A percentile compares a stretch with the other conserved stretches of the same genome.
phyloP scores from a whole-genome alignment of 352 stramenopile species.

The Hyaloperonospora brassicae region DNA sequence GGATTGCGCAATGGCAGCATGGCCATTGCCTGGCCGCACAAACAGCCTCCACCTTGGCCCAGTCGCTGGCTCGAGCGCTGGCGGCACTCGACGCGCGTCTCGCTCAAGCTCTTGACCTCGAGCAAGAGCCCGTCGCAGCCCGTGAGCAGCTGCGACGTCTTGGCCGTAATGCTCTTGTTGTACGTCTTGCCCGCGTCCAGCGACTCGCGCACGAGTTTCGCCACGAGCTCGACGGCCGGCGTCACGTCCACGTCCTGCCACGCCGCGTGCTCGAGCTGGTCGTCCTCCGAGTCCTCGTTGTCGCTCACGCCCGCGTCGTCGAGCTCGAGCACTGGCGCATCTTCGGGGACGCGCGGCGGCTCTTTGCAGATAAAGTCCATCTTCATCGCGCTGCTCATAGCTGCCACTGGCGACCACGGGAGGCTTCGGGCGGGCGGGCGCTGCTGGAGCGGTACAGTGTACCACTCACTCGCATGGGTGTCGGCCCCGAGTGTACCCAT shows the following conservation, averaged over 20 bases:
- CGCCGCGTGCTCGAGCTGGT: constrained; percentile 61
- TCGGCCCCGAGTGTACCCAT: not conserved
- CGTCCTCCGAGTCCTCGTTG: constrained; percentile 78
- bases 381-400: constrained; percentile 74
- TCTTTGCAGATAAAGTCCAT: constrained; percentile 80
- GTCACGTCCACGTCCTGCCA: constrained; percentile 81
- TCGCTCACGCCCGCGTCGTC: constrained; percentile 58
- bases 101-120: constrained; percentile 65
- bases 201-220: constrained; percentile 47
- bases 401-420: not conserved
- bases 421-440: not conserved
- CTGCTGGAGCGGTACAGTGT: constrained; percentile 1
- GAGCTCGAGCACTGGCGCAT: constrained; percentile 3
- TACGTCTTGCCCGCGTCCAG: constrained; percentile 78
- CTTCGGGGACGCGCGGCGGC: not conserved
- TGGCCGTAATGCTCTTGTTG: constrained; percentile 79
- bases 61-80: constrained; percentile 32
- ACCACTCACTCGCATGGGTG: not conserved
- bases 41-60: constrained; percentile 32
- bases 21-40: constrained; percentile 50
- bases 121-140: constrained; percentile 69
- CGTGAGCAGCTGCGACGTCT: constrained; percentile 69
- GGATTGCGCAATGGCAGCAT: constrained; percentile 44
- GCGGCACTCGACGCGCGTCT: constrained; percentile 43
- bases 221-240: constrained; percentile 68